A percentile compares a stretch with the other conserved stretches of the same genome.
Evolutionary conservation across 306 rosid genomes (phyloP).

Genomic region (Ormosia emarginata): DNA sequence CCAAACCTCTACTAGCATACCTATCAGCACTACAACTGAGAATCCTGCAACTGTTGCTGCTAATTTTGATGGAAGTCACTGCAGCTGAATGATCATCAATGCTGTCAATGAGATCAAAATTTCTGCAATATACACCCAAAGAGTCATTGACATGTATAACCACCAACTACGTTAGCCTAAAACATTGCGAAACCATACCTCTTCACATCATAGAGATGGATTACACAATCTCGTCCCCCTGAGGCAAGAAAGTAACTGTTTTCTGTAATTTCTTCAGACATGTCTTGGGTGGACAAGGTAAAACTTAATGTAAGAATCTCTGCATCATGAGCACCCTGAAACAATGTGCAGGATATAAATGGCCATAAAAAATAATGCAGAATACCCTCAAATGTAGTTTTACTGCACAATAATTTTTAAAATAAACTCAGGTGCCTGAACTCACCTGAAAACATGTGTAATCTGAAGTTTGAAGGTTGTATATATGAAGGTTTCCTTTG

Average conservation of each 20-base stretch:
- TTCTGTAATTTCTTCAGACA: conserved; percentile 24
- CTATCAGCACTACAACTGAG: conserved; percentile 79
- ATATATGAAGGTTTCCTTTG: conserved; percentile 72
- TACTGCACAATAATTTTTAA: conserved; percentile 12
- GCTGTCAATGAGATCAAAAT: conserved; percentile 58
- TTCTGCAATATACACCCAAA: conserved; percentile 45
- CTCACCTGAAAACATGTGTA: conserved; percentile 68
- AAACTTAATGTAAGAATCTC: conserved; percentile 76
- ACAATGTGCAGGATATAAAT: conserved; percentile 16
- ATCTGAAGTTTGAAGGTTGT: conserved; percentile 58
- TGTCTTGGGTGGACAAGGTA: conserved; percentile 34
- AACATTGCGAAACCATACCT: conserved; percentile 44
- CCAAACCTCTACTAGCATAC: conserved; percentile 32
- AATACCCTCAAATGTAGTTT: conserved; percentile 13
- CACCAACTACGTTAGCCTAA: conserved; percentile 10
- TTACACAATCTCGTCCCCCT: conserved; percentile 62
- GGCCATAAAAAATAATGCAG: background rate
- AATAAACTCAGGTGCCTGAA: background rate
- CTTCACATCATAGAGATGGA: conserved; percentile 64
- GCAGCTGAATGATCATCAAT: conserved; percentile 71
- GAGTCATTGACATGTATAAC: conserved; percentile 23
- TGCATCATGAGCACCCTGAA: conserved; percentile 76
- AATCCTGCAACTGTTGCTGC: conserved; percentile 44
- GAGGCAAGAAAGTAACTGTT: conserved; percentile 59
- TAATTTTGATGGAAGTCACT: conserved; percentile 61